Base-by-base conservation (phyloP, 352 stramenopile genomes). In the Paralagenidium karlingii region DNA sequence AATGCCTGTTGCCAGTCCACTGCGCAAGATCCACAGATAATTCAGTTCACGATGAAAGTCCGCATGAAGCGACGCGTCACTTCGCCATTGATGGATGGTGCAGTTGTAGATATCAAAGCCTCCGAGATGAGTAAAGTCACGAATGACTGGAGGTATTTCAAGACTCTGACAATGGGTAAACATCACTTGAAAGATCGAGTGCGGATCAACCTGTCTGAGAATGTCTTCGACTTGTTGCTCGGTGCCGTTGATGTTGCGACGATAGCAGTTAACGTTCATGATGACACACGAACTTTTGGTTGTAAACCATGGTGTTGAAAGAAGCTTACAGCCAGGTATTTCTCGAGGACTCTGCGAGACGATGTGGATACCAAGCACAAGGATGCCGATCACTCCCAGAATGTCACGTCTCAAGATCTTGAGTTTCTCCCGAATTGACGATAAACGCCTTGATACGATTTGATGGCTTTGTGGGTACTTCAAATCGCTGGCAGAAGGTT, bases 41-140 rank as follows among this genome's bases (percentile, higher is more conserved):
- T 51, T 51, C 20, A 51, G 30, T 8, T 29, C 34, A 18, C 49
- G 19, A 32, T 68, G 53, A n/a, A 29, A 47, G 24, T 20, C 24
- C 8, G 28, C n/a, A 22, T 60, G 60, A 5, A 68, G 21, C 24
- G 58, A 60, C 6, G 53, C 49, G 7, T 3, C 43, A 15, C 21
- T 6, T 15, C 52, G 29, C 53, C 58, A 64, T 9, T 28, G 38
- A 2, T 46, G 40, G 28, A 68, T 51, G 5, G 43, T 64, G 21
- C 50, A 53, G 41, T 68, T 68, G 47, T 63, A 68, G 11, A 68
- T 13, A 32, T 61, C 36, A 22, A 68, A 44, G 29, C 59, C 59
- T 40, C 61, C 43, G 22, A 68, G 15, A 10, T 52, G 47, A 1
- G 51, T 49, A 24, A 68, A 68, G 19, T 41, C 38, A 24, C 58